Evolutionary conservation across 495 filamentous ascomycete species (phyloP).

Genomic region (Aspergillus coremiiformis): DNA sequence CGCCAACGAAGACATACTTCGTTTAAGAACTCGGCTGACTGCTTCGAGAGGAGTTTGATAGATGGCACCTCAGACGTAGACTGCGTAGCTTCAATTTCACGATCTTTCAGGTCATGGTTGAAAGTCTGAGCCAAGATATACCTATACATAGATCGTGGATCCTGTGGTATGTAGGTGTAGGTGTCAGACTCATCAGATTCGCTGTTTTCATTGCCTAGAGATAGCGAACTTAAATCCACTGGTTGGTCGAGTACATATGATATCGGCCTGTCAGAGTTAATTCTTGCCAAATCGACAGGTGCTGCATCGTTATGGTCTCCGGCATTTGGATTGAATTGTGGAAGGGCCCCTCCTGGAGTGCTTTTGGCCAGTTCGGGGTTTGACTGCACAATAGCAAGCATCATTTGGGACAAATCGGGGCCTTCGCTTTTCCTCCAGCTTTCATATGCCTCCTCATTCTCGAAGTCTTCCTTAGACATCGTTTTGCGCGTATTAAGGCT

Average conservation of each 20-base stretch:
- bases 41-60: slow-evolving; percentile 66
- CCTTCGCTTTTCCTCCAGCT: slow-evolving; percentile 81
- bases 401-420: slow-evolving; percentile 81
- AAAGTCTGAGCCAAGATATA: slow-evolving; percentile 68
- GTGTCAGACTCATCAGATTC: slow-evolving; percentile 44
- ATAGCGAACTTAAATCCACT: slow-evolving; percentile 66
- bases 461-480: slow-evolving; percentile 77
- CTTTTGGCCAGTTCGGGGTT: slow-evolving; percentile 80
- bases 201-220: slow-evolving; percentile 48
- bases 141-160: slow-evolving; percentile 74
- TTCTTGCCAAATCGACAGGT: slow-evolving; percentile 54
- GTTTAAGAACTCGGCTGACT: slow-evolving; percentile 73
- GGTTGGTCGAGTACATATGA: slow-evolving; percentile 71
- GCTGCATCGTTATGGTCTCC: slow-evolving; percentile 38
- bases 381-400: slow-evolving; percentile 77
- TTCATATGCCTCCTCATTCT: slow-evolving; percentile 82
- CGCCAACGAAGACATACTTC: slow-evolving; percentile 87
- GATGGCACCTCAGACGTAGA: slow-evolving; percentile 46
- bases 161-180: slow-evolving; percentile 84
- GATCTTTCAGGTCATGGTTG: slow-evolving; percentile 57
- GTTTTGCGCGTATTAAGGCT: slow-evolving; percentile 73
- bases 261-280: slow-evolving; percentile 39
- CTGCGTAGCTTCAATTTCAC: slow-evolving; percentile 45
- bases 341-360: slow-evolving; percentile 41
- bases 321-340: slow-evolving; percentile 43